Conservation (phyloP, 192 early-diverging fungal genomes). For the Lobosporangium transversale region DNA sequence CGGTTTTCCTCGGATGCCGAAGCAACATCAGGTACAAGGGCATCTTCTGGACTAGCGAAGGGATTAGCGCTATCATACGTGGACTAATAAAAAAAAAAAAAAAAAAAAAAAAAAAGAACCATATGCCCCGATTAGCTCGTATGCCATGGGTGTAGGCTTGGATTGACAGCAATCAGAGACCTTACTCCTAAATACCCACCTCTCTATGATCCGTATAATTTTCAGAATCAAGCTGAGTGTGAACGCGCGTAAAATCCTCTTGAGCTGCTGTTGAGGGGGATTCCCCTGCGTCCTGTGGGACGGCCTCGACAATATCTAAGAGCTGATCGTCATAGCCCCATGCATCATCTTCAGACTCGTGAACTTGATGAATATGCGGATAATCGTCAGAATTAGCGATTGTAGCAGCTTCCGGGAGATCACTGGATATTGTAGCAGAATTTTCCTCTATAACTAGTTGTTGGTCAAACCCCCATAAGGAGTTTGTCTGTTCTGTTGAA, state of each 20-base stretch:
- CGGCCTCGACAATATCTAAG: constrained; percentile 10
- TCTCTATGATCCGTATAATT: too few species aligned
- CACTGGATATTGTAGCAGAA: too few species aligned
- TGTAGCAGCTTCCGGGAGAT: not conserved
- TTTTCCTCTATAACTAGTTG: not conserved
- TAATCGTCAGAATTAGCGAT: not conserved
- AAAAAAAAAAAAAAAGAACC: too few species aligned
- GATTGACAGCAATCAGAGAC: too few species aligned
- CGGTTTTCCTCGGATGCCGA: not conserved
- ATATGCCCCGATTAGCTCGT: too few species aligned
- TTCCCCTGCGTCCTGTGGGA: not conserved
- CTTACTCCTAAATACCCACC: too few species aligned
- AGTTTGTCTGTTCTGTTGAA: not conserved
- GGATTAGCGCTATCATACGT: constrained; percentile 1
- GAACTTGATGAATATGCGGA: constrained; percentile 4
- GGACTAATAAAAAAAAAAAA: too few species aligned
- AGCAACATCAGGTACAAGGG: not conserved
- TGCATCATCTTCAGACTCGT: constrained; percentile 22
- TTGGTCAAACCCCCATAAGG: not conserved
- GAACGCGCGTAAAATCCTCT: too few species aligned
- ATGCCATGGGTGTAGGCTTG: too few species aligned
- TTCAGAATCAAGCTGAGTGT: too few species aligned
- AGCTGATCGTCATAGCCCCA: constrained; percentile 42
- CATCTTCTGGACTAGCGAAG: constrained; percentile 7
- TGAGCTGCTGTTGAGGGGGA: not conserved